Percentiles rank a stretch among this genome's conserved stretches.
These are phyloP conservation scores for Euphorbia celastroides DNA, from an alignment of 441 rosid genomes.

Conservation along the genomic window DNA sequence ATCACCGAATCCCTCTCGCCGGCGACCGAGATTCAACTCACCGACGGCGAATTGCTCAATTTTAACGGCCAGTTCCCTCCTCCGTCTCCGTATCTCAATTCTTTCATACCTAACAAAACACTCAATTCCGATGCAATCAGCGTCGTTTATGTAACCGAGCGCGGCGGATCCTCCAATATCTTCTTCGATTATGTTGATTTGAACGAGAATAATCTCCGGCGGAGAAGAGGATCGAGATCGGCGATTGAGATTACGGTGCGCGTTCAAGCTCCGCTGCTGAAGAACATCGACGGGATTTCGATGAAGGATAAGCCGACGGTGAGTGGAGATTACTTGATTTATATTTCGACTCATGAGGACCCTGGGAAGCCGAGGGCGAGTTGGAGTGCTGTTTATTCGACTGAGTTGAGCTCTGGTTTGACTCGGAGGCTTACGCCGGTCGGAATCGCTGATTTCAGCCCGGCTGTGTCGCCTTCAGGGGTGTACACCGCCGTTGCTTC, in stretches of 20 bases:
- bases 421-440: constrained; percentile 65
- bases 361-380: constrained; percentile 58
- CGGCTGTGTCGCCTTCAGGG: constrained; percentile 79
- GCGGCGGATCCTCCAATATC: constrained; percentile 52
- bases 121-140: constrained; percentile 30
- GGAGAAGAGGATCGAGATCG: constrained; percentile 28
- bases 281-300: constrained; percentile 35
- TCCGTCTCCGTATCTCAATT: constrained; percentile 33
- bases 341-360: constrained; percentile 77
- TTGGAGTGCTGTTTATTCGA: constrained; percentile 81
- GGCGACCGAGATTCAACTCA: constrained; percentile 43
- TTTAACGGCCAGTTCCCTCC: constrained; percentile 80
- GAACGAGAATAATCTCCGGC: constrained; percentile 1
- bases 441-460: constrained; percentile 80
- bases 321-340: constrained; percentile 48
- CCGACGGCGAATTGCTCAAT: constrained; percentile 67
- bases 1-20: constrained; percentile 24
- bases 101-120: constrained; percentile 32
- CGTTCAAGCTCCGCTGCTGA: constrained; percentile 47
- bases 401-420: constrained; percentile 52
- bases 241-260: constrained; percentile 37
- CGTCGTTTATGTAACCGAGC: constrained; percentile 69
- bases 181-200: constrained; percentile 49
- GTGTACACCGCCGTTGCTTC: constrained; percentile 73
- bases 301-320: constrained; percentile 72